Evolutionary conservation across 345 rosid genomes (phyloP).

Genomic region (Populus simonii): DNA sequence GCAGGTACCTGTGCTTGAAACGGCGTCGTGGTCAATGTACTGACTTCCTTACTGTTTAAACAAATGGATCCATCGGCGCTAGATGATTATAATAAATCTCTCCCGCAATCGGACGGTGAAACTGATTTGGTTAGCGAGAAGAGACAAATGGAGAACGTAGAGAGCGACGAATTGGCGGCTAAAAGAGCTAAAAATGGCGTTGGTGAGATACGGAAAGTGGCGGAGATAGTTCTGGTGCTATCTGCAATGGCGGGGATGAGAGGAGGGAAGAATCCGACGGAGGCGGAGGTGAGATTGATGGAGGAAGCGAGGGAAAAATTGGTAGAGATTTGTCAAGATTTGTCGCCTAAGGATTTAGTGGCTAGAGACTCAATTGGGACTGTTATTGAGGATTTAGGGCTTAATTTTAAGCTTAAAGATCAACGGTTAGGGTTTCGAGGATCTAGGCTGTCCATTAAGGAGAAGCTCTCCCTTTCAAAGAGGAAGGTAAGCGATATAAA

Average conservation of each 20-base stretch:
- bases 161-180: slow-evolving; percentile 17
- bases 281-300: slow-evolving; percentile 63
- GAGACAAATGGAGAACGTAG: slow-evolving; percentile 28
- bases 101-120: slow-evolving; percentile 5
- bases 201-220: slow-evolving; percentile 42
- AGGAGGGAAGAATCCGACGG: slow-evolving; percentile 51
- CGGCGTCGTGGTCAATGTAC: not conserved
- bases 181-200: slow-evolving; percentile 40
- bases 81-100: not conserved
- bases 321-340: slow-evolving; percentile 47
- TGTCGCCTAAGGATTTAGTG: slow-evolving; percentile 67
- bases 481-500: slow-evolving; percentile 49
- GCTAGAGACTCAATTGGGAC: slow-evolving; percentile 47
- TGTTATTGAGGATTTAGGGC: slow-evolving; percentile 81
- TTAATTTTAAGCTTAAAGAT: slow-evolving; percentile 53
- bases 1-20: not conserved
- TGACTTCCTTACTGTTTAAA: not conserved
- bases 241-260: slow-evolving; percentile 76
- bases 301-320: slow-evolving; percentile 70
- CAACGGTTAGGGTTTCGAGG: slow-evolving; percentile 56
- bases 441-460: slow-evolving; percentile 55
- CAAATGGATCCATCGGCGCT: slow-evolving; percentile 30
- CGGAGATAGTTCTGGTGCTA: slow-evolving; percentile 80
- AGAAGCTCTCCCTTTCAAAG: slow-evolving; percentile 57
- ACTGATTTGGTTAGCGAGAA: slow-evolving; percentile 21